phyloP scores from a whole-genome alignment of 108 stramenopile species.

The Licmophora abbreviata region DNA sequence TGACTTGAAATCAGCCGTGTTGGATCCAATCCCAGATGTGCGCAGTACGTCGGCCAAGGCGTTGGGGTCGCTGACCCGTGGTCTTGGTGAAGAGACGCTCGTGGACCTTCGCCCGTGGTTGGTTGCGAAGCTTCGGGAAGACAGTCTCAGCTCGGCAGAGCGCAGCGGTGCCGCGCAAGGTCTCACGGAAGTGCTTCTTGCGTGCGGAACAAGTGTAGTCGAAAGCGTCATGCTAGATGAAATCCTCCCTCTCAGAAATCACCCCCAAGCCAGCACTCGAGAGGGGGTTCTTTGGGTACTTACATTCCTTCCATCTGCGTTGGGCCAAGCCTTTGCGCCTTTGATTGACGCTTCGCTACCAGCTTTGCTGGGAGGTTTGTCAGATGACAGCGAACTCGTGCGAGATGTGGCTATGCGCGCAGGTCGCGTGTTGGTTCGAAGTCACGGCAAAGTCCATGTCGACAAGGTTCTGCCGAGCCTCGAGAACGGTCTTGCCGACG shows the following conservation, averaged over 20 bases:
- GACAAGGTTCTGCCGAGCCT: constrained; percentile 91
- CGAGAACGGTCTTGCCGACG: constrained; percentile 84
- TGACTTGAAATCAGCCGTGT: constrained; percentile 78
- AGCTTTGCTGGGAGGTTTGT: constrained; percentile 89
- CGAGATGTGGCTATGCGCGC: constrained; percentile 94
- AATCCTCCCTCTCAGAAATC: constrained; percentile 80
- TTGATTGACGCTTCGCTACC: constrained; percentile 86
- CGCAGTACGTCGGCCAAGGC: constrained; percentile 89
- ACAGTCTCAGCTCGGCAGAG: constrained; percentile 81
- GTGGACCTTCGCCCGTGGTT: constrained; percentile 94
- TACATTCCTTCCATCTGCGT: constrained; percentile 92
- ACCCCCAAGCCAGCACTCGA: constrained; percentile 83
- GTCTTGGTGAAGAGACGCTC: constrained; percentile 87
- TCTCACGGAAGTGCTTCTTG: constrained; percentile 84
- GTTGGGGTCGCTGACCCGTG: constrained; percentile 85
- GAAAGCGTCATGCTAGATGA: constrained; percentile 78
- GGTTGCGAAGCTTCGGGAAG: constrained; percentile 72
- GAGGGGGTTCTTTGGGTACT: constrained; percentile 99
- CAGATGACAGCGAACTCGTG: constrained; percentile 91
- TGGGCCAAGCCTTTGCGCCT: constrained; percentile 79
- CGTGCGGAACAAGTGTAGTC: constrained; percentile 57
- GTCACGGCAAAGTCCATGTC: constrained; percentile 86
- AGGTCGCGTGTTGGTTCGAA: constrained; percentile 90
- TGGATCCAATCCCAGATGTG: constrained; percentile 98
- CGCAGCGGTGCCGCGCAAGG: constrained; percentile 97